Evolutionary conservation across 108 stramenopile genomes (phyloP), one percentile per base, ranked within the genome.

Genomic region (Discostella stelligeroides): DNA sequence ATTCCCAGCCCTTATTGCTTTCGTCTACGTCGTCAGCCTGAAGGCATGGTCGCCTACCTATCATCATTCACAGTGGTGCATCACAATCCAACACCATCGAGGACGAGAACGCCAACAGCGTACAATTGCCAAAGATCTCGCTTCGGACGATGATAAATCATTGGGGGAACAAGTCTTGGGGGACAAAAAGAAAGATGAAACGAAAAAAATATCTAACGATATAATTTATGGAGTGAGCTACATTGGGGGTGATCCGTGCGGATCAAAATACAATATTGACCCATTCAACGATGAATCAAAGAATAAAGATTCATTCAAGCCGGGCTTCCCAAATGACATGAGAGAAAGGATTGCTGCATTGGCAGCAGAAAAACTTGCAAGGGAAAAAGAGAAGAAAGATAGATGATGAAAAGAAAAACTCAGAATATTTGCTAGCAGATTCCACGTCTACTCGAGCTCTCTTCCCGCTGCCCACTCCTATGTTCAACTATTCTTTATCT

Each of bases 191-290:
- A 60, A 0, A 21, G 8, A 5, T 37, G 18, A 11, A 37, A 17
- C 17, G 23, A 60, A 60, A 17, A 60, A 60, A 60, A 17, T 39
- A 18, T 41, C 58, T 18, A 27, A 27, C 1, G 30, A 15, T 17
- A 68, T 46, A 7, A 7, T 50, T n/a, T 76, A 30, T 43, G 76
- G 76, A 13, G 71, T 77, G 21, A 72, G 71, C 18, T 72, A 57
- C 29, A 84, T 84, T 11, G 84, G 84, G 13, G 84, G 84, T n/a
- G 84, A 84, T 56, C 84, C 84, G 0, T 84, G 84, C 45, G 84
- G 84, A n/a, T 79, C 77, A 2, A 84, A 82, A 46, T 85, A 85
- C 56, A 82, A 82, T 51, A 37, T 63, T 27, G 84, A 82, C 66
- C 84, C 84, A 25, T 82, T 82, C 29, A 81, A 82, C 61, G 79